Evolutionary conservation across 257 asterid species (phyloP), one percentile per base, ranked within the genome.

Genomic region (Gentiana macrophylla): DNA sequence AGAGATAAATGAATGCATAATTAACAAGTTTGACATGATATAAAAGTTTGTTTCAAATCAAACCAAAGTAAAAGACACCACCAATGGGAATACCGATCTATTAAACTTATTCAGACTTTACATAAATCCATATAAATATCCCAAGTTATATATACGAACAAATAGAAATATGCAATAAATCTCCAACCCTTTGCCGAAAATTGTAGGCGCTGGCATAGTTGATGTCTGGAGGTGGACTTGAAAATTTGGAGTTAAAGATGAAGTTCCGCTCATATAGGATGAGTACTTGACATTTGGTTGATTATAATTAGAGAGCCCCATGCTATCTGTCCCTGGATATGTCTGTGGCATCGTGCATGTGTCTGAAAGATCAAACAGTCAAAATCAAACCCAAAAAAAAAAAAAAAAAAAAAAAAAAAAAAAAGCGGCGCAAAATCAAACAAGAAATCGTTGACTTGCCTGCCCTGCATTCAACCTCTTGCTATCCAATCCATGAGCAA

Each of bases 381-480:
- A 51, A 5, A 43, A 57, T 32, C 52, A 35, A 64, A 62, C 37
- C 6, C 2, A n/a, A 13, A 49, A 63, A 63, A n/a, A n/a, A n/a
- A n/a, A n/a, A n/a, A n/a, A n/a, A n/a, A n/a, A n/a, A n/a, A n/a
- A n/a, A n/a, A n/a, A n/a, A n/a, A n/a, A n/a, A n/a, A n/a, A n/a
- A n/a, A n/a, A n/a, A n/a, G n/a, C n/a, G n/a, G n/a, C n/a, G n/a
- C n/a, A 63, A 63, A 43, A 52, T 37, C 63, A 55, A 50, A 56
- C 52, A 56, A 60, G 38, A 64, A 67, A 49, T 4, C 53, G 60
- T 51, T 43, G 57, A 52, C 82, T 61, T 71, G 84, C 95, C 61
- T 72, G 88, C 60, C 97, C 95, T 3, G 94, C 94, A 70, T 89
- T 89, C 62, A 78, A 81, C 75, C 97, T 78, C 82, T 89, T 89